Base-by-base conservation (phyloP, 768 basidiomycete genomes). In the Hypholoma fasciculare region DNA sequence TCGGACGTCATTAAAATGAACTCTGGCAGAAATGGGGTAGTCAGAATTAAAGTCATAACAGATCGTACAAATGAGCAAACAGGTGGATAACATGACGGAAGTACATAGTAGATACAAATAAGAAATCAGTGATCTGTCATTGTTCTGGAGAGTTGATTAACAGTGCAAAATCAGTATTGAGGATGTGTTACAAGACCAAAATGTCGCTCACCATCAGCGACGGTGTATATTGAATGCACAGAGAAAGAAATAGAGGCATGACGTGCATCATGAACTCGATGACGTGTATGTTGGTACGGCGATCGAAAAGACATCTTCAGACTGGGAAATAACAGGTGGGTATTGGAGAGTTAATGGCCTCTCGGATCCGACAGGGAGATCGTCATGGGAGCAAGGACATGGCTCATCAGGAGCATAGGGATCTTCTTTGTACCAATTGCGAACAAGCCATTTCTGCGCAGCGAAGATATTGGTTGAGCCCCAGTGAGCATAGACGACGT, bases 361-460 rank as follows among this genome's bases (percentile, higher is more conserved):
- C 17, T 26, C 42, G 13, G 52, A 43, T 27, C 20, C 19, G 0
- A n/a, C 8, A 27, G 19, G 20, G 7, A 20, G 26, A 34, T 34
- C 30, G 13, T 19, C 13, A n/a, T 26, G 30, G 7, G 40, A 30
- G 19, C 52, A 53, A 4, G 42, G 13, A 26, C 52, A 53, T 3
- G 52, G 23, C 23, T 26, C 7, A 30, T 30, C 14, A 8, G 26
- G 7, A 37, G 44, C 5, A 47, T 38, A 3, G 1, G 30, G 9
- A 7, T 23, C 16, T 13, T 11, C n/a, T 16, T 37, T 54, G 44
- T 54, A 48, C 43, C 54, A 54, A 17, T 54, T 36, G 14, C 42
- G 30, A 7, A 54, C 23, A 34, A 54, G 11, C 54, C 54, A 54
- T 54, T 54, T 36, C 54, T 54, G 34, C 9, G 30, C 30, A 34